Conservation (phyloP, 352 stramenopile species). For the Globisporangium cystogenes region DNA sequence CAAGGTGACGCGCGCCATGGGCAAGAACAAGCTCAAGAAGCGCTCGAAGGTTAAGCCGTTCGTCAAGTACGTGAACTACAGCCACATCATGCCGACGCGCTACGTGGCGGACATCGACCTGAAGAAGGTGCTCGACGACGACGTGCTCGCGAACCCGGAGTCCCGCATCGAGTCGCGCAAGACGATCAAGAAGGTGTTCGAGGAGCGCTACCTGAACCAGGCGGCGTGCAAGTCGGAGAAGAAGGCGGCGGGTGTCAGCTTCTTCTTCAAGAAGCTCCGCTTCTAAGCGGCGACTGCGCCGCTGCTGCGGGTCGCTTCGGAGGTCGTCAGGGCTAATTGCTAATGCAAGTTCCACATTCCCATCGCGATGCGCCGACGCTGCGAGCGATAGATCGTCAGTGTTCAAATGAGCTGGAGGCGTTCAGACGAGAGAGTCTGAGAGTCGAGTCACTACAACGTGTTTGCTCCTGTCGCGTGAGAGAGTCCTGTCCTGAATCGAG, state of each 20-base stretch:
- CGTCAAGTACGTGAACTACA: constrained; percentile 99
- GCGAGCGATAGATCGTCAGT: too few species aligned
- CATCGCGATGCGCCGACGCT: too few species aligned
- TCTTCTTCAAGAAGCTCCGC: constrained; percentile 99
- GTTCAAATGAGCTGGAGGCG: too few species aligned
- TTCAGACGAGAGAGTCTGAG: too few species aligned
- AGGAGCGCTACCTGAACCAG: constrained; percentile 97
- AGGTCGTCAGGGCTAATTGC: neutral
- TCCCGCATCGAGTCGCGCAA: constrained; percentile 93
- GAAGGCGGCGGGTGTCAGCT: constrained; percentile 96
- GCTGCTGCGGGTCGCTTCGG: neutral
- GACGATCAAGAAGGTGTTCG: constrained; percentile 99
- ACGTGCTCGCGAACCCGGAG: constrained; percentile 81
- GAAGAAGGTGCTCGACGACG: constrained; percentile 96
- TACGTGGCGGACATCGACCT: constrained; percentile 99
- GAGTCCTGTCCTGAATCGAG: too few species aligned
- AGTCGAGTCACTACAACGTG: too few species aligned
- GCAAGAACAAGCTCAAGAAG: constrained; percentile 97
- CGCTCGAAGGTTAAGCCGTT: constrained; percentile 98
- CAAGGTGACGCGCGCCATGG: constrained; percentile 97
- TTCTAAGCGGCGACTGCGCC: constrained; percentile 89
- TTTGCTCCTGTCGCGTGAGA: too few species aligned
- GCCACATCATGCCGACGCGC: constrained; percentile 99
- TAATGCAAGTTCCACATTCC: constrained; percentile 1
- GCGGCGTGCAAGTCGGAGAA: constrained; percentile 96